Base-by-base conservation (phyloP, 768 basidiomycete species). In the Pleurotus giganteus region DNA sequence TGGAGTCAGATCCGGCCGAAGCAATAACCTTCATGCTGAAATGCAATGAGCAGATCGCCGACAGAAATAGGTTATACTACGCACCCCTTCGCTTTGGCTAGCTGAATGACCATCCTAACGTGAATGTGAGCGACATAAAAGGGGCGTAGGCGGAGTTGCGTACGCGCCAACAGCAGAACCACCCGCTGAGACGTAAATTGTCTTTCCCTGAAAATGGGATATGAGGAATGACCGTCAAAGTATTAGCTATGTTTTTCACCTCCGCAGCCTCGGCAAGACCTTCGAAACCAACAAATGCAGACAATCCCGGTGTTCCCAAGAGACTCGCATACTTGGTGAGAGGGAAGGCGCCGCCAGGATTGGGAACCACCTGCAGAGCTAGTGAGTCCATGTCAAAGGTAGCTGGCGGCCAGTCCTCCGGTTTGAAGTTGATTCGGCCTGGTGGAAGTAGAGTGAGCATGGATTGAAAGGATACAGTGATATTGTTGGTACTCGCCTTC, bases 1-100 rank as follows among this genome's bases (percentile, higher is more conserved):
- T 83, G 36, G 78, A 74, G 43, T 81, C 78, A 1, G 74, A 71
- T 3, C 84, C 81, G 1, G 78, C 74, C n/a, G 53, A 54, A 28
- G 53, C 53, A 27, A 54, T 45, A 27, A 54, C 41, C 32, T 54
- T 54, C 53, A 54, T 43, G 19, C 53, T 54, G 19, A 5, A 24
- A 29, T 12, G 13, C 21, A 13, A 17, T 17, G 12, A 2, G 15
- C 11, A 74, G 29, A 41, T 17, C 32, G 28, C 15, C 27, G 11
- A 12, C 15, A 29, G 8, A 15, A 42, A 12, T 26, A 3, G 37
- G 24, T 31, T 23, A 5, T 15, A 53, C 49, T 11, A 21, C 2
- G 5, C 42, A 54, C 53, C 53, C 53, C 45, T 45, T 44, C 26
- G 19, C 21, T 21, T 54, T 54, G 47, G 47, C 39, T 11, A 54